Conservation (phyloP, 257 asterid species). For the Primulina tabacum region DNA sequence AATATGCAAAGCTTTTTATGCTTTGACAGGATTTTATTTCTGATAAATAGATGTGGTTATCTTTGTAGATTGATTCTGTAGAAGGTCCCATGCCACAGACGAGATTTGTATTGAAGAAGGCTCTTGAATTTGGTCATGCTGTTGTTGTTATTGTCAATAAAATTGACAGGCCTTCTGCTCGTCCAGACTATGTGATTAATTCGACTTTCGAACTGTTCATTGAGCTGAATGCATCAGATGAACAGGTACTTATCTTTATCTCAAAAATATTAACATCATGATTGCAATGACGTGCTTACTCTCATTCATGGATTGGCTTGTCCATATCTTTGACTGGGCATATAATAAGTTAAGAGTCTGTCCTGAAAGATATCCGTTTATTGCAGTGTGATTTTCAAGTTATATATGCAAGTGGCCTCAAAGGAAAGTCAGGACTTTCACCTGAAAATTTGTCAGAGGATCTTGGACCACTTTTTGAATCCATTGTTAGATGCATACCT, state of each 20-base stretch:
- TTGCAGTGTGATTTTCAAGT: slow-evolving; percentile 98
- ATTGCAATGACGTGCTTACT: not conserved
- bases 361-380: slow-evolving; percentile 4
- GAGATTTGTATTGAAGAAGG: slow-evolving; percentile 96
- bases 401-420: slow-evolving; percentile 94
- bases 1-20: slow-evolving; percentile 1
- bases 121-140: slow-evolving; percentile 97
- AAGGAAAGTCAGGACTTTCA: slow-evolving; percentile 91
- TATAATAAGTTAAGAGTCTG: not conserved
- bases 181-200: slow-evolving; percentile 89
- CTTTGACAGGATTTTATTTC: slow-evolving; percentile 16
- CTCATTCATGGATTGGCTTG: not conserved
- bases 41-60: slow-evolving; percentile 25
- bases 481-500: slow-evolving; percentile 89
- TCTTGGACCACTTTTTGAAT: slow-evolving; percentile 96
- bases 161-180: slow-evolving; percentile 95
- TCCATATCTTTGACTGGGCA: not conserved
- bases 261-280: slow-evolving; percentile 6
- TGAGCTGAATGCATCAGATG: slow-evolving; percentile 93
- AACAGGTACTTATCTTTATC: slow-evolving; percentile 60
- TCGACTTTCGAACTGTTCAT: slow-evolving; percentile 94
- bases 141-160: slow-evolving; percentile 95
- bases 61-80: slow-evolving; percentile 90
- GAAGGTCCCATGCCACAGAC: slow-evolving; percentile 99
- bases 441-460: slow-evolving; percentile 83